Evolutionary conservation across 345 rosid species (phyloP).

Genomic region (Dimocarpus longan): DNA sequence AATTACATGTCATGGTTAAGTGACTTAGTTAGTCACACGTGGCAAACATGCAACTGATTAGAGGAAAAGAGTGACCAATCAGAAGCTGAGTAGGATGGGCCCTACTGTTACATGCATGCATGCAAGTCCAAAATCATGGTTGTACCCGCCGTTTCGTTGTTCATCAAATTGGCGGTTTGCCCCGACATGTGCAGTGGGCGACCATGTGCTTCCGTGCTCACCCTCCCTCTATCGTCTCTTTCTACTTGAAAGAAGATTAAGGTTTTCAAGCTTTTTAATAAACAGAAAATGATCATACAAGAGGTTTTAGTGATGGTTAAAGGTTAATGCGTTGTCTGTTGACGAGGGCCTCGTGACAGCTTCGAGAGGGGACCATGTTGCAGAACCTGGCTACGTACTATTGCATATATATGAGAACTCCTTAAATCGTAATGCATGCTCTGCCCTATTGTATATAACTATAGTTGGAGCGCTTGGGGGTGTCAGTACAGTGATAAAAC

Average conservation of each 20-base stretch:
- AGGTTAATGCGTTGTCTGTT: no score
- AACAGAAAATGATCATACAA: not conserved
- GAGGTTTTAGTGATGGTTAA: no score
- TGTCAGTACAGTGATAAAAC: no score
- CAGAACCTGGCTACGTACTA: no score
- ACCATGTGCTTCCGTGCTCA: slow-evolving; percentile 4
- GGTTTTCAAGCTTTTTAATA: not conserved
- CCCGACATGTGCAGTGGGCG: slow-evolving; percentile 22
- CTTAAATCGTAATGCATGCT: no score
- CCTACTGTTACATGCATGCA: not conserved
- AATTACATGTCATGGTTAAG: not conserved
- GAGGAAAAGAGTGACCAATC: slow-evolving; percentile 6
- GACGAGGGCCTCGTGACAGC: not conserved
- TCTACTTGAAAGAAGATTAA: not conserved
- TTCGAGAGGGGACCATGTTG: not conserved
- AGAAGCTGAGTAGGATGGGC: not conserved
- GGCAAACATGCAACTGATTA: slow-evolving; percentile 40
- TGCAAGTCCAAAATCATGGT: slow-evolving; percentile 10
- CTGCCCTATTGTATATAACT: no score
- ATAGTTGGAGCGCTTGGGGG: no score
- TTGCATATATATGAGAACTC: no score
- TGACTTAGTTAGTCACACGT: slow-evolving; percentile 11
- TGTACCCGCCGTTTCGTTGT: slow-evolving; percentile 17
- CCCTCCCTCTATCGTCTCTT: not conserved
- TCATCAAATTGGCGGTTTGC: slow-evolving; percentile 22